Base-by-base conservation (phyloP, 2,329 filamentous ascomycete genomes). In the Talaromyces rugulosus region DNA sequence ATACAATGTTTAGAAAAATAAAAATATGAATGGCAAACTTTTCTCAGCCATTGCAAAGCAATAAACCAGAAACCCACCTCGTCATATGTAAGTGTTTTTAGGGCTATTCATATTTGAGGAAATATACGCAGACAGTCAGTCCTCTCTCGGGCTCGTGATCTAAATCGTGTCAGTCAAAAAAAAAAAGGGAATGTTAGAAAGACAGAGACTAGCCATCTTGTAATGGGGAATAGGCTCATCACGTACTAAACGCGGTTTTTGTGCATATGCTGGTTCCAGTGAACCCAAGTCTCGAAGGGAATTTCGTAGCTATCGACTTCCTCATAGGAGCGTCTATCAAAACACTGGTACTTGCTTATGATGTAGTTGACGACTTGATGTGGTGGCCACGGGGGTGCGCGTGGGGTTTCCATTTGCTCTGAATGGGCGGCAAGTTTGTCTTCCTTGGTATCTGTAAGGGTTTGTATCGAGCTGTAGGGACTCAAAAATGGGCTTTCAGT, bases 201-300 rank as follows among this genome's bases (percentile, higher is more conserved):
- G 31, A 9, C 31, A 9, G 31, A 33, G 12, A 16, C 5, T 14
- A 6, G 7, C 14, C 14, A 40, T 16, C 36, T 23, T 5, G 36
- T 16, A 14, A 40, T 14, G 5, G 12, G 14, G 16, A n/a, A 40
- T 40, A 16, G 12, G 1, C 12, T 5, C 2, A 6, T 40, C 36
- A 36, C 5, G 12, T 36, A 36, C 34, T 36, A 40, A 6, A n/a
- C n/a, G 16, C 16, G 11, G 5, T 5, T 40, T 40, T 16, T n/a
- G 36, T 3, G 16, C 18, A 11, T 16, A 14, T 47, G 8, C 7
- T 47, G 2, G 8, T 47, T 55, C 51, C 36, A 55, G 16, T 34
- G 27, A 34, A 60, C 40, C 58, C 58, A 60, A 23, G 58, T 60
- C 34, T 55, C 36, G 31, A 55, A 60, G 36, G 34, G 4, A 27